phyloP scores from a whole-genome alignment of 345 rosid species.

The Microcos paniculata region DNA sequence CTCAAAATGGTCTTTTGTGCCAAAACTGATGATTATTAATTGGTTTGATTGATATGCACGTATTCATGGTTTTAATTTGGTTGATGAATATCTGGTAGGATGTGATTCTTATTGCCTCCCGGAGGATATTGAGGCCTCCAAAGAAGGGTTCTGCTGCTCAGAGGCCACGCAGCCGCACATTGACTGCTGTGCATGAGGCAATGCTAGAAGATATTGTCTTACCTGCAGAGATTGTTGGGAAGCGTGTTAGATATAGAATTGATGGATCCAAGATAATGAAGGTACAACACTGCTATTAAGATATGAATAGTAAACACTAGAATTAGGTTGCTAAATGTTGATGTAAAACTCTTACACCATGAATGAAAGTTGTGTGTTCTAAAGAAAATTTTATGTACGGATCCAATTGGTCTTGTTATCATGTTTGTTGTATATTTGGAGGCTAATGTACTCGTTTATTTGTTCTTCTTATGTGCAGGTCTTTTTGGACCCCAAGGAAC shows the following conservation, averaged over 20 bases:
- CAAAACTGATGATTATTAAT: not conserved
- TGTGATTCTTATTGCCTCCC: constrained; percentile 70
- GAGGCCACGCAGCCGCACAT: constrained; percentile 88
- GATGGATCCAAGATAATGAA: constrained; percentile 89
- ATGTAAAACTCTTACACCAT: not conserved
- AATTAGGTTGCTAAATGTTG: not conserved
- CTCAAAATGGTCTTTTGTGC: not conserved
- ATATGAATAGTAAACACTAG: not conserved
- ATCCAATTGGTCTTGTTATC: not conserved
- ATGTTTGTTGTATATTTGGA: not conserved
- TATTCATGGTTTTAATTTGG: constrained; percentile 5
- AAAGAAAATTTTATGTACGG: not conserved
- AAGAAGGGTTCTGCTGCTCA: constrained; percentile 93
- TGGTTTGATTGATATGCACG: not conserved
- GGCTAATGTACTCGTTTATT: not conserved
- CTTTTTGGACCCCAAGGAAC: constrained; percentile 81
- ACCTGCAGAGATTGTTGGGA: constrained; percentile 97
- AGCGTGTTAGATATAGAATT: constrained; percentile 65
- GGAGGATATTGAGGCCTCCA: constrained; percentile 82
- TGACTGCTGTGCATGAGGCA: constrained; percentile 78
- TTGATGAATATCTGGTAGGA: constrained; percentile 39
- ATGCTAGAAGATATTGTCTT: constrained; percentile 82
- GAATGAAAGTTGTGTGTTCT: not conserved
- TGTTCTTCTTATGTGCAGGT: constrained; percentile 36
- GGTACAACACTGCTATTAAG: constrained; percentile 29